Evolutionary conservation across 1,139 yeast species (phyloP).

Genomic region (Geotrichum australiense): DNA sequence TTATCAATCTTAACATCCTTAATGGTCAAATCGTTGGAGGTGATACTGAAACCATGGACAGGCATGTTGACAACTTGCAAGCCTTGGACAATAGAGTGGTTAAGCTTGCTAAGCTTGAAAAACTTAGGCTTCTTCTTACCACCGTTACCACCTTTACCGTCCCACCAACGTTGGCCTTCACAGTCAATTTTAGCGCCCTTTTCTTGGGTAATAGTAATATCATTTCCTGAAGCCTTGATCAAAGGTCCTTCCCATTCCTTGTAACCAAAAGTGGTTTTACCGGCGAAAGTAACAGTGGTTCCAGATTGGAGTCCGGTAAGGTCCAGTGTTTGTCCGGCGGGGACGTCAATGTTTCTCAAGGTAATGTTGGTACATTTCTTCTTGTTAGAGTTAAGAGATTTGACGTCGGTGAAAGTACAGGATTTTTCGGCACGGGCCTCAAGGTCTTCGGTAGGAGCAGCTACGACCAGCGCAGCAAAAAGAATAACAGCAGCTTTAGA

Average conservation of each 20-base stretch:
- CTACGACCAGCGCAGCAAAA: not conserved
- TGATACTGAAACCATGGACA: constrained; percentile 10
- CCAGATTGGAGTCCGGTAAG: constrained; percentile 5
- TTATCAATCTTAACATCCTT: constrained; percentile 7
- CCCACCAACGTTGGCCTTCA: constrained; percentile 12
- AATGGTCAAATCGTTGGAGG: constrained; percentile 6
- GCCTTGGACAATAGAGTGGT: constrained; percentile 7
- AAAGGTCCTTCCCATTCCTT: constrained; percentile 11
- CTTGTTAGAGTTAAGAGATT: constrained; percentile 6
- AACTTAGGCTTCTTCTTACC: constrained; percentile 12
- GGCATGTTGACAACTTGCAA: constrained; percentile 10
- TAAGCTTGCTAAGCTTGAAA: constrained; percentile 5
- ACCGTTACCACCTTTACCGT: constrained; percentile 5
- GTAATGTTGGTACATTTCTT: constrained; percentile 4
- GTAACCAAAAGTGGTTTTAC: constrained; percentile 11
- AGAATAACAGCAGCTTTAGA: constrained; percentile 2
- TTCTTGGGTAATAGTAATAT: constrained; percentile 8
- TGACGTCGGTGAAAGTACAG: constrained; percentile 7
- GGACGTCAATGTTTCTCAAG: constrained; percentile 7
- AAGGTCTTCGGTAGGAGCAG: constrained; percentile 10
- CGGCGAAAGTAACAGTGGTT: constrained; percentile 9
- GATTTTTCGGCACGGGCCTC: constrained; percentile 3
- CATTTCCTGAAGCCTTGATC: constrained; percentile 8
- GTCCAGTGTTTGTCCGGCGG: constrained; percentile 9
- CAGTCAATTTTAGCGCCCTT: constrained; percentile 10